These are phyloP conservation scores for Diospyros kaki DNA, from an alignment of 148 eudicot genomes.

Conservation along the genomic window DNA sequence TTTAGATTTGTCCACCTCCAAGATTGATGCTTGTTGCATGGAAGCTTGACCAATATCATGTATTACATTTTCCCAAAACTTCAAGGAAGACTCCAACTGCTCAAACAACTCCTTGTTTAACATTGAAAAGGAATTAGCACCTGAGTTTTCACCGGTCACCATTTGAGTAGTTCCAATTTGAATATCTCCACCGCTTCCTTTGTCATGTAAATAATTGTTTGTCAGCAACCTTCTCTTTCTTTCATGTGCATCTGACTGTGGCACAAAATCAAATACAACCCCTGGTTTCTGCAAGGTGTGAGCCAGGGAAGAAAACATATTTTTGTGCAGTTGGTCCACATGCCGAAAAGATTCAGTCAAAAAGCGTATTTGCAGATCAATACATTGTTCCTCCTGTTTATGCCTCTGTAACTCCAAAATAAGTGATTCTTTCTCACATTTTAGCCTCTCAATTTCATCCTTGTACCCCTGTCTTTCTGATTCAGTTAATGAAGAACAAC, in stretches of 20 bases:
- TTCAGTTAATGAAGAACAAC: constrained; percentile 52
- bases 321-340: constrained; percentile 45
- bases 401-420: constrained; percentile 42
- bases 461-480: constrained; percentile 52
- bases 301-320: constrained; percentile 46
- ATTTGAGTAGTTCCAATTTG: constrained; percentile 20
- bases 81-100: constrained; percentile 54
- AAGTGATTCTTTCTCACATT: constrained; percentile 44
- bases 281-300: constrained; percentile 46
- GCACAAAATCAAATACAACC: constrained; percentile 33
- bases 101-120: constrained; percentile 44
- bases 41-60: constrained; percentile 25
- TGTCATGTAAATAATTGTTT: constrained; percentile 35
- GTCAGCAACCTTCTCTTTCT: constrained; percentile 64
- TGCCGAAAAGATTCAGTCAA: constrained; percentile 43
- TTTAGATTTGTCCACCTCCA: constrained; percentile 48
- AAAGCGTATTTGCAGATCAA: constrained; percentile 35
- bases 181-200: constrained; percentile 29
- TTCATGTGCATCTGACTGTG: constrained; percentile 53
- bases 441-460: constrained; percentile 58
- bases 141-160: constrained; percentile 34
- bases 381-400: constrained; percentile 39
- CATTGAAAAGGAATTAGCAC: constrained; percentile 28
- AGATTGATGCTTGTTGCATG: constrained; percentile 26
- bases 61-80: constrained; percentile 57